A percentile compares a stretch with the other conserved stretches of the same genome.
phyloP scores from a whole-genome alignment of 164 flowering plant genomes.

The Hamamelis virginiana region DNA sequence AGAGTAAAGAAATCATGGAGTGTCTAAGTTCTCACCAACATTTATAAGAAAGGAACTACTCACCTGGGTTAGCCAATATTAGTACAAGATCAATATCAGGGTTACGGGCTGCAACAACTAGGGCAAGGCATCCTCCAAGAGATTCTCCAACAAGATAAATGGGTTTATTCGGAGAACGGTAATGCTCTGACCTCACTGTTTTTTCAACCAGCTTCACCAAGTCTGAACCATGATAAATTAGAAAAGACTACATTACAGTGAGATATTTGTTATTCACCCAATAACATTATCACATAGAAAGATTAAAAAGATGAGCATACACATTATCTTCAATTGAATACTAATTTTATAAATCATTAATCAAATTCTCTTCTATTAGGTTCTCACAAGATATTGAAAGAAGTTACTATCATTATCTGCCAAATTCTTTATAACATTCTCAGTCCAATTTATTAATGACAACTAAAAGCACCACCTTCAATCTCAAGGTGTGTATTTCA shows the following conservation, averaged over 20 bases:
- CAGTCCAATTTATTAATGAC: too few species aligned
- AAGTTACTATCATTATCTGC: too few species aligned
- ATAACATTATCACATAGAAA: too few species aligned
- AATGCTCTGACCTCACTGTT: constrained; percentile 45
- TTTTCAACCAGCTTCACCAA: constrained; percentile 57
- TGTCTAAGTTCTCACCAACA: not conserved
- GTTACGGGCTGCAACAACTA: constrained; percentile 69
- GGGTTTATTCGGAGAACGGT: constrained; percentile 36
- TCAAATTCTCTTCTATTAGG: not conserved
- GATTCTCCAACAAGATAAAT: too few species aligned
- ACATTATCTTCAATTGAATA: not conserved
- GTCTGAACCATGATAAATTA: constrained; percentile 30
- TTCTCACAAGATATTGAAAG: not conserved
- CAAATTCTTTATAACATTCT: too few species aligned
- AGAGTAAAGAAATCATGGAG: too few species aligned
- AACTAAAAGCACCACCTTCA: too few species aligned
- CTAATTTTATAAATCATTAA: not conserved
- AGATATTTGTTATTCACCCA: too few species aligned
- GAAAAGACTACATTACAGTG: not conserved
- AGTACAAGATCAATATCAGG: constrained; percentile 61
- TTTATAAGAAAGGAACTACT: not conserved
- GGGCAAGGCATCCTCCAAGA: constrained; percentile 75
- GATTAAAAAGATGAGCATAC: too few species aligned
- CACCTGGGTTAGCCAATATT: constrained; percentile 74
- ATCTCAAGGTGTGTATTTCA: too few species aligned